Conservation (phyloP, 805 yeast species). For the Kazachstania viticola region DNA sequence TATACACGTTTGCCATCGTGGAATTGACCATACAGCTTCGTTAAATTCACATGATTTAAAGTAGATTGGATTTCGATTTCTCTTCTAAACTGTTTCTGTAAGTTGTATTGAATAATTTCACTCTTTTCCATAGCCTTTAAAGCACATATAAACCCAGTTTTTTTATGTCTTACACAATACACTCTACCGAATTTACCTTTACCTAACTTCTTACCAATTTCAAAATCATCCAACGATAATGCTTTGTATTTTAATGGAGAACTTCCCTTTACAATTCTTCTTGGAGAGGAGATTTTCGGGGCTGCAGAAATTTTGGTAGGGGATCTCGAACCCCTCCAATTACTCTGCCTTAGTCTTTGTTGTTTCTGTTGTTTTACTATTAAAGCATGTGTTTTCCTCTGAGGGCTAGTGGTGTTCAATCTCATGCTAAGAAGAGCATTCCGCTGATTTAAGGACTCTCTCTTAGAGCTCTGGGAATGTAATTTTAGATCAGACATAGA, state of each 20-base stretch:
- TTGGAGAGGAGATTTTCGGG: neutral
- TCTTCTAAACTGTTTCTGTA: slow-evolving; percentile 76
- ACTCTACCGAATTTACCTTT: slow-evolving; percentile 92
- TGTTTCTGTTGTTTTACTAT: neutral
- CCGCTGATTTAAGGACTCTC: slow-evolving; percentile 16
- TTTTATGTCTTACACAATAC: slow-evolving; percentile 71
- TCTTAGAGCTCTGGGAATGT: too few species aligned
- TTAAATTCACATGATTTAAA: slow-evolving; percentile 65
- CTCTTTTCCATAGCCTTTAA: slow-evolving; percentile 81
- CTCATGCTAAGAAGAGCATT: slow-evolving; percentile 16
- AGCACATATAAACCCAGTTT: slow-evolving; percentile 75
- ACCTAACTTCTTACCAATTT: slow-evolving; percentile 77
- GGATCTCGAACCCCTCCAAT: too few species aligned
- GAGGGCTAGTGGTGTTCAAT: slow-evolving; percentile 10
- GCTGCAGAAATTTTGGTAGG: neutral
- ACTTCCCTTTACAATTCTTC: neutral
- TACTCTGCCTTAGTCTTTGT: too few species aligned
- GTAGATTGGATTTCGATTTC: slow-evolving; percentile 86
- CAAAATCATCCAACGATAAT: slow-evolving; percentile 45
- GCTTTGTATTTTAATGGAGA: slow-evolving; percentile 4
- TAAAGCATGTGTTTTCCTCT: neutral
- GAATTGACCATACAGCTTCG: slow-evolving; percentile 78
- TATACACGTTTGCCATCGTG: slow-evolving; percentile 73
- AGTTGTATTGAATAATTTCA: slow-evolving; percentile 62
- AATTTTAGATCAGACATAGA: too few species aligned